Percentiles rank a stretch among this genome's conserved stretches.
These are phyloP conservation scores for Xerocomus brunneocitrinus DNA, from an alignment of 768 basidiomycete species.

Conservation along the genomic window DNA sequence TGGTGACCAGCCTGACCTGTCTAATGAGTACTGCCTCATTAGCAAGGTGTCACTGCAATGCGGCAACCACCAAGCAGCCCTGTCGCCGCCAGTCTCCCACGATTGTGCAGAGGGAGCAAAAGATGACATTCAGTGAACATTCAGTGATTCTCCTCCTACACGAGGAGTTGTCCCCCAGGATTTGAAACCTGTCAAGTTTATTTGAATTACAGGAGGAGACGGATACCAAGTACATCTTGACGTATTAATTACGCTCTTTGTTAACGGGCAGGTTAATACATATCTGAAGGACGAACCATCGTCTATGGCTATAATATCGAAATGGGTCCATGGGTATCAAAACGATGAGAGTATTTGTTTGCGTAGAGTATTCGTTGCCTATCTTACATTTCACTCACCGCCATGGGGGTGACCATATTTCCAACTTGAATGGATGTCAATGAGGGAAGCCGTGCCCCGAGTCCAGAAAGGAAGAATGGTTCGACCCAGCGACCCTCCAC, in stretches of 20 bases:
- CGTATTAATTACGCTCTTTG: slow-evolving; percentile 1
- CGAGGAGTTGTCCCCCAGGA: too few relatives aligned
- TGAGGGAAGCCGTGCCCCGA: slow-evolving; percentile 12
- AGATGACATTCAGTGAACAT: too few relatives aligned
- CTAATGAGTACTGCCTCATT: background rate
- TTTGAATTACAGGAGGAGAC: background rate
- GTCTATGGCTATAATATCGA: slow-evolving; percentile 3
- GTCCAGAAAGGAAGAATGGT: slow-evolving; percentile 6
- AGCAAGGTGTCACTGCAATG: background rate
- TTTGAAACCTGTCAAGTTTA: background rate
- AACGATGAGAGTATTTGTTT: slow-evolving; percentile 3
- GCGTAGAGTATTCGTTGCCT: slow-evolving; percentile 1
- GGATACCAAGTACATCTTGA: background rate
- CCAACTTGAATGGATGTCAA: slow-evolving; percentile 14
- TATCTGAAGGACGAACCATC: slow-evolving; percentile 2
- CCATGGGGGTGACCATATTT: slow-evolving; percentile 1
- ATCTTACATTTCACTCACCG: slow-evolving; percentile 9
- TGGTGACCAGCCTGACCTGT: background rate
- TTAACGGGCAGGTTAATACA: slow-evolving; percentile 4
- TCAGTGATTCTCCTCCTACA: too few relatives aligned
- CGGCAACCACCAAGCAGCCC: too few relatives aligned
- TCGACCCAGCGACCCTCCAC: slow-evolving; percentile 29
- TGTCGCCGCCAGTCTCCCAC: background rate
- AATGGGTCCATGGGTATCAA: slow-evolving; percentile 1
- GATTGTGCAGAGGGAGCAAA: too few relatives aligned